Base-by-base conservation (phyloP, 129 eudicot genomes). In the Arctium minus region DNA sequence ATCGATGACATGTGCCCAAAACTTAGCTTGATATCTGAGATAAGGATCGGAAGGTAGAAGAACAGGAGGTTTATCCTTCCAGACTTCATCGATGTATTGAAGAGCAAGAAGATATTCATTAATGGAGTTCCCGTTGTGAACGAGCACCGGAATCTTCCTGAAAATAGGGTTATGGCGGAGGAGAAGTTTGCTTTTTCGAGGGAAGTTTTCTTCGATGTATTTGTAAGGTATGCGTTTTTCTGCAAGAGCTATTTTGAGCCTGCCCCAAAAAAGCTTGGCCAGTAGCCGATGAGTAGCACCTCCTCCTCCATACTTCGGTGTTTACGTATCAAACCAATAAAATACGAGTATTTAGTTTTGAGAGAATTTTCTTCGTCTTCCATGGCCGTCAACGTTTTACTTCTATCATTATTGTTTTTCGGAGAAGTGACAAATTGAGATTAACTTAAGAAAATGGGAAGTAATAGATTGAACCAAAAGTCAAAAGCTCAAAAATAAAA, bases 1-100 rank as follows among this genome's bases (percentile, higher is more conserved):
- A 10, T 82, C 85, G 11, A 75, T 42, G 50, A 60, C 75, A 32
- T 75, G 75, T 12, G 75, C 85, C 85, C 85, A 82, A 67, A 82
- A 82, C 79, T 70, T 60, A 30, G 85, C 85, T 31, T 65, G 74
- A 7, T 74, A 65, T 62, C 80, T 62, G 15, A 39, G 33, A 64
- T 74, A 82, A 29, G 85, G 80, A 82, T 82, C 80, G 0, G 69
- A 56, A 30, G 85, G 80, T 1, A 42, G 50, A 37, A 82, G 18
- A 38, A 18, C 46, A 13, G 65, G 74, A 27, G 62, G 2, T 2
- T 62, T 75, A 8, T 67, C 68, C 10, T 39, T 30, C 80, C 85
- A 74, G 2, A 81, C 73, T 64, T 82, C 76, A 15, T 82, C 85
- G 27, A 82, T 74, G 53, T 82, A 82, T 40, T 82, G 48, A 67